Conservation (phyloP, 768 basidiomycete genomes). For the Naematelia encephala region DNA sequence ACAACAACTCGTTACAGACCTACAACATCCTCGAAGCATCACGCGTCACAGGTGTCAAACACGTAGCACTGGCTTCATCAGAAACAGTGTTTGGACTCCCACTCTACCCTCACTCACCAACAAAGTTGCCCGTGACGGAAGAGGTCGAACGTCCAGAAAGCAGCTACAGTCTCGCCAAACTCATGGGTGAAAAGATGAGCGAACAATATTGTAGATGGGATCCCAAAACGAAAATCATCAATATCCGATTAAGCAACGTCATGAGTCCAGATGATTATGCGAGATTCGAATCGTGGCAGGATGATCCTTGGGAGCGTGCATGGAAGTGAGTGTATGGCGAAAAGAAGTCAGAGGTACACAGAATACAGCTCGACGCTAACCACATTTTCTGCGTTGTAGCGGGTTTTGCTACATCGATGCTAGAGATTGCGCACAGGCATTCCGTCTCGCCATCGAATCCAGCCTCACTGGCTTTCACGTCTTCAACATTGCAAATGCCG, state of each 20-base stretch:
- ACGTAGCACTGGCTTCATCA: conserved; percentile 42
- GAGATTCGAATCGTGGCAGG: conserved; percentile 42
- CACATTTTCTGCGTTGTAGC: conserved; percentile 22
- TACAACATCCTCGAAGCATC: conserved; percentile 49
- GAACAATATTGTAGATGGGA: conserved; percentile 41
- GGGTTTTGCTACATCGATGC: conserved; percentile 49
- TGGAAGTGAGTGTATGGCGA: conserved; percentile 47
- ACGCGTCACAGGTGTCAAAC: conserved; percentile 39
- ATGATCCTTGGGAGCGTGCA: conserved; percentile 36
- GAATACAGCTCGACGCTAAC: background rate
- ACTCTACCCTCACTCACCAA: conserved; percentile 31
- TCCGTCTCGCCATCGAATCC: conserved; percentile 39
- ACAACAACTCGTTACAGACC: conserved; percentile 43
- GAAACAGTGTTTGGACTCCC: conserved; percentile 49
- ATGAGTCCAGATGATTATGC: conserved; percentile 43
- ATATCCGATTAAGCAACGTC: conserved; percentile 46
- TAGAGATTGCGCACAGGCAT: conserved; percentile 45
- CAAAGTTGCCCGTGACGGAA: conserved; percentile 33
- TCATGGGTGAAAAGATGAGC: conserved; percentile 45
- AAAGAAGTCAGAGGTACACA: too few species aligned
- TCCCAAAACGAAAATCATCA: conserved; percentile 41
- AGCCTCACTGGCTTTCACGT: conserved; percentile 39
- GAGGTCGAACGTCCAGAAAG: conserved; percentile 34
- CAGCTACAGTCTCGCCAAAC: conserved; percentile 44
- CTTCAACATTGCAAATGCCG: conserved; percentile 49